Percentiles rank a stretch among this genome's conserved stretches.
These are phyloP conservation scores for Magnolia kwangsiensis DNA, from an alignment of 164 flowering plant genomes.

Conservation along the genomic window DNA sequence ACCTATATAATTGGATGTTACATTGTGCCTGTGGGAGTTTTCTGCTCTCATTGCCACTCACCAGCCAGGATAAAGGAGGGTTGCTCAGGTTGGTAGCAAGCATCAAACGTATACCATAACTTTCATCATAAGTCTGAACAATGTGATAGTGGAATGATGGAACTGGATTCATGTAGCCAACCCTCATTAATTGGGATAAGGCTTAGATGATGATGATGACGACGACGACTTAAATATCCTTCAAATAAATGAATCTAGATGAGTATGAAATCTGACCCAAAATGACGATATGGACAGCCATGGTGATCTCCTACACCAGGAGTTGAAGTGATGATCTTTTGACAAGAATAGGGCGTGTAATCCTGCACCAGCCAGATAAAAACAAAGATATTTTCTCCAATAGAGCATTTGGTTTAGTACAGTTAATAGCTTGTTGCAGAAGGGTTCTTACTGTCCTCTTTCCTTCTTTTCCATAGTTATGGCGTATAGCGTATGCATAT, in stretches of 20 bases:
- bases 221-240: not conserved
- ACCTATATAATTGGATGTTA: too few species aligned
- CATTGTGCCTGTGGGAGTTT: too few species aligned
- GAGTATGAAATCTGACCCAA: slow-evolving; percentile 49
- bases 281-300: slow-evolving; percentile 98
- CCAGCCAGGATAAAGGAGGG: too few species aligned
- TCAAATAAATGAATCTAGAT: not conserved
- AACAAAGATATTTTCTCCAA: not conserved
- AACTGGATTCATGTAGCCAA: too few species aligned
- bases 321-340: slow-evolving; percentile 72
- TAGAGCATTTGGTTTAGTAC: not conserved
- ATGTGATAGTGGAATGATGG: too few species aligned
- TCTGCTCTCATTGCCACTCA: too few species aligned
- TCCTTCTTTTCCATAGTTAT: slow-evolving; percentile 96
- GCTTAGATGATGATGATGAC: not conserved
- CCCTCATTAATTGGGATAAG: not conserved
- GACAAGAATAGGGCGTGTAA: slow-evolving; percentile 93
- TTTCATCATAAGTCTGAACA: too few species aligned
- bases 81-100: too few species aligned
- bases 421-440: not conserved
- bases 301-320: slow-evolving; percentile 98
- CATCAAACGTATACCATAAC: too few species aligned
- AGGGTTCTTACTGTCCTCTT: slow-evolving; percentile 69
- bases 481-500: slow-evolving; percentile 86
- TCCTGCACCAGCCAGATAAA: slow-evolving; percentile 51